Base-by-base conservation (phyloP, 768 basidiomycete genomes). In the Hemileccinum rubropunctum region DNA sequence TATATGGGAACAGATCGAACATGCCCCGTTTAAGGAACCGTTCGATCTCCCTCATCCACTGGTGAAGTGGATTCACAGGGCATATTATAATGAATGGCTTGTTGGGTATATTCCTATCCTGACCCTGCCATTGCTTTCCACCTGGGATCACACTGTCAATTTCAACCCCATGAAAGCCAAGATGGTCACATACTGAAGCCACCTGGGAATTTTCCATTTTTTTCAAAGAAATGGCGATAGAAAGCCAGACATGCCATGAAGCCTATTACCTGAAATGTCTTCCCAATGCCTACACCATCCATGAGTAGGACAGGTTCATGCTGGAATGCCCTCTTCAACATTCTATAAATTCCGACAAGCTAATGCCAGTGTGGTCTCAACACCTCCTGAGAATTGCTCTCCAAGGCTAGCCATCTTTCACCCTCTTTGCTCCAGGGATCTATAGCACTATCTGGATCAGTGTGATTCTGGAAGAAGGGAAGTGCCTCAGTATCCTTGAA, bases 231-330 rank as follows among this genome's bases (percentile, higher is more conserved):
- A 1, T 1, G 6, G 1, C 12, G 36, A 8, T 48, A 63, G 43
- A 45, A 56, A 1, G 58, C 28, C 1, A 57, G 30, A 14, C 51
- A 46, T 3, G 52, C 47, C 2, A 67, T 50, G 2, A 56, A 10
- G 1, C 58, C 53, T 2, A 67, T 47, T 0, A 52, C 57, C 12
- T 66, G 58, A 2, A 66, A 34, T 0, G 58, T 64, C 37, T 66
- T 66, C 0, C 63, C 59, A 2, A 67, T 48, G 0, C 65, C 58
- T 0, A 66, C 59, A 0, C 54, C 52, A 30, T 67, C 65, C 63
- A 67, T 63, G 0, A 64, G 37, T 0, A 66, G 30, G 2, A 64
- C 38, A 0, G 52, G 52, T 11, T 50, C 2, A 0, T 34, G 23
- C 1, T 52, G n/a, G 2, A 61, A 47, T 0, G 41, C 33, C 0